Evolutionary conservation across 2,329 filamentous ascomycete genomes (phyloP), one percentile per base, ranked within the genome.

Genomic region (Cladosporium sp.): DNA sequence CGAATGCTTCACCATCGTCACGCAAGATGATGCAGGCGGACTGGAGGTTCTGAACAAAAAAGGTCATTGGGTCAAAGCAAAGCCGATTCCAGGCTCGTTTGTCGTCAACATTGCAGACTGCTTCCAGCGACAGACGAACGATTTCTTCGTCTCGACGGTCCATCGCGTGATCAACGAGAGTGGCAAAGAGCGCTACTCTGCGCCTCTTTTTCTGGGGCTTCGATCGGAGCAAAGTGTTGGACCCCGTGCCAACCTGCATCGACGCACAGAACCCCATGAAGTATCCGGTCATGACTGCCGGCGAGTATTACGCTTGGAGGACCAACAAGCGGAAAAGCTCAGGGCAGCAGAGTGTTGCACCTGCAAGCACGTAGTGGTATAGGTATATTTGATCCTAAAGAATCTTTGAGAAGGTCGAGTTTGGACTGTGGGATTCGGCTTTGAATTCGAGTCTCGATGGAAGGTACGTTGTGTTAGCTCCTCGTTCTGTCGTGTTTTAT

Each of bases 41-140:
- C 60, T 76, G 1, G 70, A 76, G 54, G 71, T 75, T 9, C 51
- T 60, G 13, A 65, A 67, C 45, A 69, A 70, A 55, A 63, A 69
- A 30, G 64, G 64, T 3, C 58, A 53, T 0, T 77, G 73, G 74
- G 61, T 75, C 0, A 61, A 67, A 29, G 73, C 71, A 0, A 65
- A 73, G 43, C 73, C 73, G 0, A 60, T 73, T 0, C 62, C 64
- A 1, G 73, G 70, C 7, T 66, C 70, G 0, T 76, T 74, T 51
- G 72, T 77, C 11, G 73, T 77, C 11, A 77, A 77, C 54, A 72
- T 77, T 22, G 74, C 73, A 1, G 74, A 77, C 55, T 74, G 74
- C 69, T 69, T 77, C 56, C 69, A 74, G 63, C 59, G 69, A 30
- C 71, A 68, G 66, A 73, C 70, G 9, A 70, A 71, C 39, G 70